Evolutionary conservation across 345 rosid genomes (phyloP).

Genomic region (Camelina neglecta): DNA sequence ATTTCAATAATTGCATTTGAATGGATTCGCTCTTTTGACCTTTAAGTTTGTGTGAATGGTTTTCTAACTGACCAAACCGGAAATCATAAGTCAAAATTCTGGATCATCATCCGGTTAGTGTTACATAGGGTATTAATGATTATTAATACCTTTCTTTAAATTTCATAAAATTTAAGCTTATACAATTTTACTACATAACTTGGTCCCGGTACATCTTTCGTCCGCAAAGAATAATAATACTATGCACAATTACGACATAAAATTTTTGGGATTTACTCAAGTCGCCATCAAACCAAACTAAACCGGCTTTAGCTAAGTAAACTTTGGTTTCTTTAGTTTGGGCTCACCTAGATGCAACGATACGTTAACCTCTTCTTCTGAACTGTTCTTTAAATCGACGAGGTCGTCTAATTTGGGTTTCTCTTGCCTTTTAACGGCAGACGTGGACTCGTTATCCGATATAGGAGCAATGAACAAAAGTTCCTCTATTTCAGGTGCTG

Average conservation of each 20-base stretch:
- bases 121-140: not conserved
- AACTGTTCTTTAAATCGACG: slow-evolving; percentile 55
- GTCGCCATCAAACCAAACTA: slow-evolving; percentile 23
- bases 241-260: slow-evolving; percentile 25
- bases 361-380: slow-evolving; percentile 61
- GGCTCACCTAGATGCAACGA: slow-evolving; percentile 76
- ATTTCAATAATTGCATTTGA: not conserved
- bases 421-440: slow-evolving; percentile 32
- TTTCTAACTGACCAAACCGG: not conserved
- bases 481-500: slow-evolving; percentile 56
- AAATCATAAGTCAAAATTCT: slow-evolving; percentile 8
- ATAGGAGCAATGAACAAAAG: slow-evolving; percentile 68
- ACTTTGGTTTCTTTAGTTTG: slow-evolving; percentile 48
- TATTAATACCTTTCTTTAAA: not conserved
- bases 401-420: slow-evolving; percentile 52
- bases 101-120: slow-evolving; percentile 5
- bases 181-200: slow-evolving; percentile 11
- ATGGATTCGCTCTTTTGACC: slow-evolving; percentile 18
- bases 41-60: not conserved
- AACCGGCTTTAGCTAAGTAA: slow-evolving; percentile 28
- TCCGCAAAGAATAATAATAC: slow-evolving; percentile 24
- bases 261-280: not conserved
- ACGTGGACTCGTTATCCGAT: slow-evolving; percentile 49
- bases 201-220: not conserved
- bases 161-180: slow-evolving; percentile 22